Conservation (phyloP, 2,329 filamentous ascomycete genomes). For the Penicillium sp. region DNA sequence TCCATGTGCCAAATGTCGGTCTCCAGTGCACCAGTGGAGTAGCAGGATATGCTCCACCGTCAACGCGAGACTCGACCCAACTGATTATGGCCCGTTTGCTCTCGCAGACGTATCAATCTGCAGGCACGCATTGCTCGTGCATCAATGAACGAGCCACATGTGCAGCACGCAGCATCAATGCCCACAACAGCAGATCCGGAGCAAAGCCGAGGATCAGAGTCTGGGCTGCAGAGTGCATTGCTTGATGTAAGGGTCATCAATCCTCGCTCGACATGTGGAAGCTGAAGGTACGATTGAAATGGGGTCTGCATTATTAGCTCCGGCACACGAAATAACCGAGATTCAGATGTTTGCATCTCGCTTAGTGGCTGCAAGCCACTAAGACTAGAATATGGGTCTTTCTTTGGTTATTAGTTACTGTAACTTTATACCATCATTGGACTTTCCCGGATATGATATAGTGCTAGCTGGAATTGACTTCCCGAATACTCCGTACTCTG, state of each 20-base stretch:
- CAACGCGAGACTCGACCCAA: too few relatives aligned
- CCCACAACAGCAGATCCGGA: background rate
- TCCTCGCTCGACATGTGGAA: background rate
- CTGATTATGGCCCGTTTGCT: background rate
- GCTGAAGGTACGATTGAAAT: conserved; percentile 1
- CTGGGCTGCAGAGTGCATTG: background rate
- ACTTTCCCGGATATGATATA: background rate
- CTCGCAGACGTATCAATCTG: background rate
- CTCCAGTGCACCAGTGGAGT: background rate
- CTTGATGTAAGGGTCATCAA: background rate
- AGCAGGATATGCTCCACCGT: background rate
- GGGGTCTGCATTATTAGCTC: background rate
- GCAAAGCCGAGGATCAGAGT: background rate
- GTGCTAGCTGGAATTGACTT: background rate
- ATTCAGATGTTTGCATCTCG: conserved; percentile 3
- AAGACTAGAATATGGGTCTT: background rate
- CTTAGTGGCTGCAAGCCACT: conserved; percentile 8
- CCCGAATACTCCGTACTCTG: too few relatives aligned
- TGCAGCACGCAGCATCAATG: background rate
- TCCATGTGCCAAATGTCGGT: background rate
- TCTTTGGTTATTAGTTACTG: background rate
- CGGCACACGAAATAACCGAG: background rate
- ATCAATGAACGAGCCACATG: background rate
- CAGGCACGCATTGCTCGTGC: background rate
- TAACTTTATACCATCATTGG: conserved; percentile 1